Conservation (phyloP, 2,329 filamentous ascomycete species). For the Beauveria bassiana region DNA sequence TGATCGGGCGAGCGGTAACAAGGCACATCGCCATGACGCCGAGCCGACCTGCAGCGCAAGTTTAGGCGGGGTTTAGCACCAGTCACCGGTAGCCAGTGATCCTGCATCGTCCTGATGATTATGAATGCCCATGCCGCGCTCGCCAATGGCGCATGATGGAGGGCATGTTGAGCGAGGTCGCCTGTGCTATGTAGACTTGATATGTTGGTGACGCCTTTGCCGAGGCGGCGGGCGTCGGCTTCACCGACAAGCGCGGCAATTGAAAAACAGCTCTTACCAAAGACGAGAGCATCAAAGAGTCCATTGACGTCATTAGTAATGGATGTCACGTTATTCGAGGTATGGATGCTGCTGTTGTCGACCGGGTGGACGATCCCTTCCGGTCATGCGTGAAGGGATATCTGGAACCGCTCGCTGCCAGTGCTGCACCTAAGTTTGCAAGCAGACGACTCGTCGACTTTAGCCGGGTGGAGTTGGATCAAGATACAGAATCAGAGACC, state of each 20-base stretch:
- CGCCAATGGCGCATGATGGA: slow-evolving; percentile 1
- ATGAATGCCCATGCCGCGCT: slow-evolving; percentile 9
- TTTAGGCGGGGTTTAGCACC: slow-evolving; percentile 21
- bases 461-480: slow-evolving; percentile 7
- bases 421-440: slow-evolving; percentile 5
- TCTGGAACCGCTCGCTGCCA: slow-evolving; percentile 15
- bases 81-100: slow-evolving; percentile 13
- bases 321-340: slow-evolving; percentile 3
- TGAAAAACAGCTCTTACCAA: slow-evolving; percentile 11
- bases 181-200: slow-evolving; percentile 21
- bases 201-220: slow-evolving; percentile 17
- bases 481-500: slow-evolving; percentile 16
- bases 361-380: slow-evolving; percentile 14
- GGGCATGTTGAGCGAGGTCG: slow-evolving; percentile 20
- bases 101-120: slow-evolving; percentile 12
- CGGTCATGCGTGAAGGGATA: slow-evolving; percentile 17
- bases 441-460: slow-evolving; percentile 13
- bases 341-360: slow-evolving; percentile 15
- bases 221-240: slow-evolving; percentile 14
- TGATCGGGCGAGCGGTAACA: slow-evolving; percentile 16
- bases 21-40: slow-evolving; percentile 21
- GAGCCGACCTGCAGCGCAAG: slow-evolving; percentile 21
- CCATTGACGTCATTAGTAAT: slow-evolving; percentile 15
- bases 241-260: slow-evolving; percentile 14
- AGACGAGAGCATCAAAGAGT: slow-evolving; percentile 16